Evolutionary conservation across 345 rosid species (phyloP).

Genomic region (Hypericum perforatum): DNA sequence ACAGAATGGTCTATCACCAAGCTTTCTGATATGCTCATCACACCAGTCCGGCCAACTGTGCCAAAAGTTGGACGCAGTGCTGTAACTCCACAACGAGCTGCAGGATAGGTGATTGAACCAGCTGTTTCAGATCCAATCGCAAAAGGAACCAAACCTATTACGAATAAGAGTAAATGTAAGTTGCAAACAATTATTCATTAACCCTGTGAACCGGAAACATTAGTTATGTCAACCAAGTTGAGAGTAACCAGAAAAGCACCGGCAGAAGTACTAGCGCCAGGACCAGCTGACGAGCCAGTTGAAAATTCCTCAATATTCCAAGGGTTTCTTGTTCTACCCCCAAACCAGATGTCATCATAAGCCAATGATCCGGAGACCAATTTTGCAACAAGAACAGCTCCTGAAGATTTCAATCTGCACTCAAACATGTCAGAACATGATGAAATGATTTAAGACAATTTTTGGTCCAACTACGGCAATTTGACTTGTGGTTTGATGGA

Average conservation of each 20-base stretch:
- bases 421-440: conserved; percentile 1
- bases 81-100: conserved; percentile 74
- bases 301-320: conserved; percentile 90
- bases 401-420: conserved; percentile 49
- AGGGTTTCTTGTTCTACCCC: conserved; percentile 81
- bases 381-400: conserved; percentile 90
- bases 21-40: conserved; percentile 86
- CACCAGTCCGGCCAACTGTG: conserved; percentile 68
- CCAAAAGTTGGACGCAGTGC: conserved; percentile 86
- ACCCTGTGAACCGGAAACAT: too few relatives aligned
- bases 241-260: conserved; percentile 30
- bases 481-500: too few relatives aligned
- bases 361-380: conserved; percentile 75
- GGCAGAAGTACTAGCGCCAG: conserved; percentile 83
- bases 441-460: background rate
- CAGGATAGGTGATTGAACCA: conserved; percentile 77
- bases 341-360: conserved; percentile 88
- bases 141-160: conserved; percentile 73
- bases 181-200: background rate
- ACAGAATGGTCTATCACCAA: conserved; percentile 30
- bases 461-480: background rate
- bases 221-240: too few relatives aligned
- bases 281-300: conserved; percentile 89
- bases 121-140: conserved; percentile 94
- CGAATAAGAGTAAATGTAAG: background rate